Conservation (phyloP, 202 grass and related monocot genomes). For the Brachypodium distachyon region DNA sequence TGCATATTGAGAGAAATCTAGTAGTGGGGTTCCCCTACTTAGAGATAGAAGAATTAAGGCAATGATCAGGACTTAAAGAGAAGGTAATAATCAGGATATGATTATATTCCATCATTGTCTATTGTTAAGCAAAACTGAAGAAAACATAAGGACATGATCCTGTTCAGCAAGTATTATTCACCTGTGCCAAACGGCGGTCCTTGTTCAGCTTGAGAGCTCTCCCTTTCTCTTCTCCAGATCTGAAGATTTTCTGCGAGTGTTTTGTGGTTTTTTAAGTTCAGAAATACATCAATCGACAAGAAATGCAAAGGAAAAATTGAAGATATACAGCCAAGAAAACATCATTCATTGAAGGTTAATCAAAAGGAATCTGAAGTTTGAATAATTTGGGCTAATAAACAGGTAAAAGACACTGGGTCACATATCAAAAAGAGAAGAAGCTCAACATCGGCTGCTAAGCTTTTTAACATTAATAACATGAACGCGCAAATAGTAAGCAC, state of each 20-base stretch:
- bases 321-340: background rate
- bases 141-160: background rate
- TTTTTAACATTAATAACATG: no score
- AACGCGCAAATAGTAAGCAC: no score
- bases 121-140: background rate
- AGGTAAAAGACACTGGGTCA: background rate
- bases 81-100: background rate
- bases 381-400: background rate
- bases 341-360: background rate
- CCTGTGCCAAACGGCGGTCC: slow-evolving; percentile 71
- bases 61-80: no score
- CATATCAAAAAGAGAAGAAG: no score
- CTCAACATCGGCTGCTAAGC: no score
- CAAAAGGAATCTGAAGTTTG: background rate
- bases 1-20: no score
- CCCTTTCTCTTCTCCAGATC: slow-evolving; percentile 71
- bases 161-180: background rate
- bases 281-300: background rate
- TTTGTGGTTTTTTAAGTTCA: background rate
- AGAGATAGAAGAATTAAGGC: no score
- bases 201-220: slow-evolving; percentile 74
- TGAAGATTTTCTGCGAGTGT: slow-evolving; percentile 63
- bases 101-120: no score
- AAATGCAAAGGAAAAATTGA: background rate
- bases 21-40: no score